Evolutionary conservation across 1,284 basidiomycete genomes (phyloP).

Genomic region (Chalciporus sp.): DNA sequence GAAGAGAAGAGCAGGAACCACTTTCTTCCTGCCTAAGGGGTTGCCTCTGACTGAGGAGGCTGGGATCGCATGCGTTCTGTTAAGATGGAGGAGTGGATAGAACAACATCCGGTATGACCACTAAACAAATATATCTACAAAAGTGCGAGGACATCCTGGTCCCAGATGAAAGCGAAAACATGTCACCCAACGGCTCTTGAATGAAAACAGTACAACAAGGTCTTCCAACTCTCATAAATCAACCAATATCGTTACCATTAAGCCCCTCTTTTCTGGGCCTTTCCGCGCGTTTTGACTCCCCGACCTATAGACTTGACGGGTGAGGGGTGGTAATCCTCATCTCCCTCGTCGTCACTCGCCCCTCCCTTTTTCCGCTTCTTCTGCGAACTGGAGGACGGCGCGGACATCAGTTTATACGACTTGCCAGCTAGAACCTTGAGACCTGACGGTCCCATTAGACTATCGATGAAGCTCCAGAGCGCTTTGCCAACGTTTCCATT

Average conservation of each 20-base stretch:
- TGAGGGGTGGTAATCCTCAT: constrained; percentile 39
- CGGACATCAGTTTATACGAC: background rate
- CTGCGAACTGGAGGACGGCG: constrained; percentile 22
- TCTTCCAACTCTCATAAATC: background rate
- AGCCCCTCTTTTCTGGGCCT: constrained; percentile 18
- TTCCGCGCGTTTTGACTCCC: constrained; percentile 41
- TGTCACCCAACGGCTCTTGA: too few species aligned
- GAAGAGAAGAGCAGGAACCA: too few species aligned
- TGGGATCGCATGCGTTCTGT: too few species aligned
- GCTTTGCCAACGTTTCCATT: constrained; percentile 54
- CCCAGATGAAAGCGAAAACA: too few species aligned
- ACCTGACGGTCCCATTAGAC: constrained; percentile 39
- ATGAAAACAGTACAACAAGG: background rate
- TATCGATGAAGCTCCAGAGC: constrained; percentile 57
- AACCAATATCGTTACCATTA: background rate
- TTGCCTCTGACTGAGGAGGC: too few species aligned
- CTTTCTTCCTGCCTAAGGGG: too few species aligned
- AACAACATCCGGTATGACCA: background rate
- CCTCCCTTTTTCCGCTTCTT: constrained; percentile 34
- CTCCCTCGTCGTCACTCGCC: constrained; percentile 45
- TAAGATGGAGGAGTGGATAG: background rate
- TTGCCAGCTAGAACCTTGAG: constrained; percentile 28
- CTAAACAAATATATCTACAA: too few species aligned
- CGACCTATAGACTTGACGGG: constrained; percentile 40
- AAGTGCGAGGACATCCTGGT: too few species aligned